phyloP scores from a whole-genome alignment of 169 alveolate species.

The Besnoitia besnoiti region DNA sequence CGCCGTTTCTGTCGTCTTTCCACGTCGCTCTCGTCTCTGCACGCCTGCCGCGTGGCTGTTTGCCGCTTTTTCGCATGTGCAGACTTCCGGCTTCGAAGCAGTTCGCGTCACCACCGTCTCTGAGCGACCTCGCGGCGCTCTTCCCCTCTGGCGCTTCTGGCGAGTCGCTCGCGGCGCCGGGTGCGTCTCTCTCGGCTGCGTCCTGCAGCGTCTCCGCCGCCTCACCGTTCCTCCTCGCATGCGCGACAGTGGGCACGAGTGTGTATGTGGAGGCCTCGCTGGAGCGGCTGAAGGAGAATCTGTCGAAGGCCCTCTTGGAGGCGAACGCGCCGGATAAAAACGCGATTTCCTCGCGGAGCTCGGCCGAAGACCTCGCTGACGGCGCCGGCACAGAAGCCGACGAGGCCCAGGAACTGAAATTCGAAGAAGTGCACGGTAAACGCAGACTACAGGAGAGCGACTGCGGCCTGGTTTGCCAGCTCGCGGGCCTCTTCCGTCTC shows the following conservation, averaged over 20 bases:
- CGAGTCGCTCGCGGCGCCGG: background rate
- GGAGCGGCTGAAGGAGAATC: background rate
- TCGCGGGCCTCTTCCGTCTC: background rate
- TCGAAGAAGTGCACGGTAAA: background rate
- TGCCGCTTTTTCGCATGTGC: no score
- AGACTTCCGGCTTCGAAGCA: background rate
- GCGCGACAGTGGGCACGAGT: background rate
- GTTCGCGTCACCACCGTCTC: background rate
- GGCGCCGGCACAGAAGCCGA: background rate
- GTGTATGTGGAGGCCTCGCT: constrained; percentile 8
- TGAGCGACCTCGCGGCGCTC: background rate
- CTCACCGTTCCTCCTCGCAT: background rate
- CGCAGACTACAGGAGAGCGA: background rate
- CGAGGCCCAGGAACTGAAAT: background rate
- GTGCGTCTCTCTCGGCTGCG: background rate
- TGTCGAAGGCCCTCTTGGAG: background rate
- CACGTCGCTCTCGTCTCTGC: no score
- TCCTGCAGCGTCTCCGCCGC: background rate
- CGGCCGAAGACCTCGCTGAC: background rate
- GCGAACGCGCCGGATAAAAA: no score
- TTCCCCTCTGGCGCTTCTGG: background rate
- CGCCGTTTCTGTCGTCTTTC: no score
- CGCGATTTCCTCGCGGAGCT: background rate
- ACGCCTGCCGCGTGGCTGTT: no score
- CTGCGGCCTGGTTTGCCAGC: background rate